A percentile compares a stretch with the other conserved stretches of the same genome.
Evolutionary conservation across 108 stramenopile genomes (phyloP).

Genomic region (Mayamaea pseudoterrestris): DNA sequence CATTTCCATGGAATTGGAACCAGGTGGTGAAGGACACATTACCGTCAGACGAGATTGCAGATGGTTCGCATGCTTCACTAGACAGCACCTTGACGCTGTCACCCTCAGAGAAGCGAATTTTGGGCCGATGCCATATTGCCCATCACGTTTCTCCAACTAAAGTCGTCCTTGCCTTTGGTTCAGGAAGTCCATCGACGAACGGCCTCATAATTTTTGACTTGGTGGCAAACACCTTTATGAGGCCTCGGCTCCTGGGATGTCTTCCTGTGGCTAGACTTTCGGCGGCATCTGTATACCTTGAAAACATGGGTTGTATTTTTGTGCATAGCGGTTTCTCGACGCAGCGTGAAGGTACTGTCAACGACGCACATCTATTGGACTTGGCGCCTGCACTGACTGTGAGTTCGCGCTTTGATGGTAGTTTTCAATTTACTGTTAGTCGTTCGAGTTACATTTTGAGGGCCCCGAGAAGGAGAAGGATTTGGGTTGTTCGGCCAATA

Average conservation of each 20-base stretch:
- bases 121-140: slow-evolving; percentile 43
- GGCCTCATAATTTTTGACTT: slow-evolving; percentile 38
- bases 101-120: slow-evolving; percentile 25
- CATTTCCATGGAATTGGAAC: slow-evolving; percentile 2
- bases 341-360: slow-evolving; percentile 11
- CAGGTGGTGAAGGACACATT: too few relatives aligned
- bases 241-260: slow-evolving; percentile 16
- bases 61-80: too few relatives aligned
- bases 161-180: slow-evolving; percentile 37
- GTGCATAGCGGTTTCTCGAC: slow-evolving; percentile 43
- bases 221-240: slow-evolving; percentile 18
- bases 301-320: slow-evolving; percentile 32
- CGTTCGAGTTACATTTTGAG: too few relatives aligned
- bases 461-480: too few relatives aligned
- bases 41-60: not conserved
- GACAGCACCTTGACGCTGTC: slow-evolving; percentile 6
- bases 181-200: slow-evolving; percentile 41
- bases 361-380: slow-evolving; percentile 13
- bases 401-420: too few relatives aligned
- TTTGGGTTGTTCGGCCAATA: too few relatives aligned
- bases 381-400: too few relatives aligned
- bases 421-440: too few relatives aligned
- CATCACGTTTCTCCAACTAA: slow-evolving; percentile 31
- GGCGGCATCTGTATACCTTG: slow-evolving; percentile 17
- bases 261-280: slow-evolving; percentile 38